Conservation (phyloP, 148 eudicot genomes). For the Spergularia bocconei region DNA sequence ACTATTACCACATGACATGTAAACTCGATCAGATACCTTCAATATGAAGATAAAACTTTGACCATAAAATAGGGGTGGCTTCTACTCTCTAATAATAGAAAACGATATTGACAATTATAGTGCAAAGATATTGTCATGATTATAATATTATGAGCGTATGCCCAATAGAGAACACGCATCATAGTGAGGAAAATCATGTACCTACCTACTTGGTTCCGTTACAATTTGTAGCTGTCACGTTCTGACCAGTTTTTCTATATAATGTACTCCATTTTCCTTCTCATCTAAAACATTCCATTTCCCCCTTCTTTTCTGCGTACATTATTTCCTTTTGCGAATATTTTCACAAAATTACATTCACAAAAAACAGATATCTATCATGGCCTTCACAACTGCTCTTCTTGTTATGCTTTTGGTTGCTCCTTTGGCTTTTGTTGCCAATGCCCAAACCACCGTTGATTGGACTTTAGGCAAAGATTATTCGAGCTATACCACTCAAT, state of each 20-base stretch:
- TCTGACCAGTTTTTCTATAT: conserved; percentile 9
- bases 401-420: conserved; percentile 20
- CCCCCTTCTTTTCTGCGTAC: neutral
- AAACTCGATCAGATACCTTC: too few species aligned
- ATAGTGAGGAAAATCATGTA: neutral
- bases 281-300: conserved; percentile 8
- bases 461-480: conserved; percentile 24
- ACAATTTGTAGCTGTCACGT: neutral
- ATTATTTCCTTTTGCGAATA: neutral
- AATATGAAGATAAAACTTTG: too few species aligned
- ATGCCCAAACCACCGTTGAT: neutral
- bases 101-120: too few species aligned
- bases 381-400: conserved; percentile 20
- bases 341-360: neutral
- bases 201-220: neutral
- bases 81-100: too few species aligned
- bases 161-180: neutral
- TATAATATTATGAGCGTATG: too few species aligned
- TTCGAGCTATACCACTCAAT: conserved; percentile 22
- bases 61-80: too few species aligned
- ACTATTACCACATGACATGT: too few species aligned
- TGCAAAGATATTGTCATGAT: too few species aligned
- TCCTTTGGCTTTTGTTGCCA: conserved; percentile 20
- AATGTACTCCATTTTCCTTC: neutral
- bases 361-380: neutral